Evolutionary conservation across 345 rosid species (phyloP).

Genomic region (Erysimum cheiranthoides): DNA sequence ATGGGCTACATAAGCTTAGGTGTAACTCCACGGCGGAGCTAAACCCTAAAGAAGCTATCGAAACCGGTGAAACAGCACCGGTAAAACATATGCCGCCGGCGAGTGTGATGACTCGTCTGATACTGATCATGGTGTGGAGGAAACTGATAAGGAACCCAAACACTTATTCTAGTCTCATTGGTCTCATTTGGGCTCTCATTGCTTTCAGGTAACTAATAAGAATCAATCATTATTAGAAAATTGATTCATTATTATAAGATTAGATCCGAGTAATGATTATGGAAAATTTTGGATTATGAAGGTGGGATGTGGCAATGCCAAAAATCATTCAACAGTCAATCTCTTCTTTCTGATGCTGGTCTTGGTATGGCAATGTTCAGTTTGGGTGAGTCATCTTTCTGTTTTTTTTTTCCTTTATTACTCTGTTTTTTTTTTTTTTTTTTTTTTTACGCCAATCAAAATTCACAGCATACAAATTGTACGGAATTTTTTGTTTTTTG

Average conservation of each 20-base stretch:
- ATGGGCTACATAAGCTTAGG: conserved; percentile 58
- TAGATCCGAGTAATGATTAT: neutral
- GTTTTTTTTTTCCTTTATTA: neutral
- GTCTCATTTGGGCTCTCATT: conserved; percentile 88
- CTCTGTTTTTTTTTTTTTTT: neutral
- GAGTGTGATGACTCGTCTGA: conserved; percentile 89
- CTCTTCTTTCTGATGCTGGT: conserved; percentile 87
- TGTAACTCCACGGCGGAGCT: conserved; percentile 76
- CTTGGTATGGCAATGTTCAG: conserved; percentile 99
- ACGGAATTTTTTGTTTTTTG: conserved; percentile 28
- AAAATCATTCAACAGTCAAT: conserved; percentile 73
- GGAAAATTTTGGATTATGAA: neutral
- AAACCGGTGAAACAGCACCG: conserved; percentile 49
- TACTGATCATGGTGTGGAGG: conserved; percentile 93
- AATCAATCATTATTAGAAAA: neutral
- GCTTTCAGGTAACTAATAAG: conserved; percentile 59
- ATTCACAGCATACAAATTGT: conserved; percentile 3
- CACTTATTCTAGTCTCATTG: conserved; percentile 88
- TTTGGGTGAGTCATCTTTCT: conserved; percentile 62
- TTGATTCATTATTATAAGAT: neutral
- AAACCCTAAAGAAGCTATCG: conserved; percentile 60
- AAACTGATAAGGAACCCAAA: conserved; percentile 92
- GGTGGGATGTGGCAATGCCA: conserved; percentile 79
- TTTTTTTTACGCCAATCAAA: conserved; percentile 1
- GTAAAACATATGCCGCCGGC: conserved; percentile 85